phyloP scores from a whole-genome alignment of 495 filamentous ascomycete genomes.

The Daldinia concentrica region DNA sequence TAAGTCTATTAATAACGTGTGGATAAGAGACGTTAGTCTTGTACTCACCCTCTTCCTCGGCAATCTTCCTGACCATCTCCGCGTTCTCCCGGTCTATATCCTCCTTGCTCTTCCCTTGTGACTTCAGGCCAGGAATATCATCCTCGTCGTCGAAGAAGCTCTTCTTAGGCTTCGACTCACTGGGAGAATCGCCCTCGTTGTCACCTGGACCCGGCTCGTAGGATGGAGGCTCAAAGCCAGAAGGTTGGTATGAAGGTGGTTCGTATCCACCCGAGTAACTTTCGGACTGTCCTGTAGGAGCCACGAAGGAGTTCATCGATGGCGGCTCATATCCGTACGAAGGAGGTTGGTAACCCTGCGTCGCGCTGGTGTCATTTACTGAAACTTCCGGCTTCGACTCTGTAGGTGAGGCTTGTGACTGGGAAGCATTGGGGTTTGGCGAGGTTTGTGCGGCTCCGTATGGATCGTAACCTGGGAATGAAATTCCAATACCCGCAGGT shows the following conservation, averaged over 20 bases:
- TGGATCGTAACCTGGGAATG: constrained; percentile 44
- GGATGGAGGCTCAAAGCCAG: constrained; percentile 64
- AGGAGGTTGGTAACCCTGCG: constrained; percentile 50
- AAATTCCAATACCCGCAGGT: constrained; percentile 33
- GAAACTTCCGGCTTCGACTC: constrained; percentile 17
- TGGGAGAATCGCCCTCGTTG: constrained; percentile 48
- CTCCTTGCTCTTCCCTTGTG: constrained; percentile 60
- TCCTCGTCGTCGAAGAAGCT: constrained; percentile 82
- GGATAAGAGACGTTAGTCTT: constrained; percentile 32
- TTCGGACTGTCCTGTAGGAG: constrained; percentile 47
- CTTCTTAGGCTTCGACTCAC: constrained; percentile 69
- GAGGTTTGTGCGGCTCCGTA: constrained; percentile 33
- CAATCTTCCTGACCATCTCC: constrained; percentile 82
- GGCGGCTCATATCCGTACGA: constrained; percentile 57
- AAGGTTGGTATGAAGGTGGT: constrained; percentile 61
- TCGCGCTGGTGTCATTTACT: constrained; percentile 12
- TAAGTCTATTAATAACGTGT: constrained; percentile 25
- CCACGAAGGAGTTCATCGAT: constrained; percentile 46
- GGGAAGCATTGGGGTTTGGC: constrained; percentile 17
- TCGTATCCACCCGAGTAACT: constrained; percentile 53
- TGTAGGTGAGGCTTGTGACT: constrained; percentile 15
- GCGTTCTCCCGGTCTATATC: constrained; percentile 71
- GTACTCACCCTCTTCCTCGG: constrained; percentile 81
- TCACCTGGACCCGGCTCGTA: constrained; percentile 62
- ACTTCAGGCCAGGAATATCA: constrained; percentile 52